Evolutionary conservation across 495 filamentous ascomycete species (phyloP), one percentile per base, ranked within the genome.

Genomic region (Neurospora sp.): DNA sequence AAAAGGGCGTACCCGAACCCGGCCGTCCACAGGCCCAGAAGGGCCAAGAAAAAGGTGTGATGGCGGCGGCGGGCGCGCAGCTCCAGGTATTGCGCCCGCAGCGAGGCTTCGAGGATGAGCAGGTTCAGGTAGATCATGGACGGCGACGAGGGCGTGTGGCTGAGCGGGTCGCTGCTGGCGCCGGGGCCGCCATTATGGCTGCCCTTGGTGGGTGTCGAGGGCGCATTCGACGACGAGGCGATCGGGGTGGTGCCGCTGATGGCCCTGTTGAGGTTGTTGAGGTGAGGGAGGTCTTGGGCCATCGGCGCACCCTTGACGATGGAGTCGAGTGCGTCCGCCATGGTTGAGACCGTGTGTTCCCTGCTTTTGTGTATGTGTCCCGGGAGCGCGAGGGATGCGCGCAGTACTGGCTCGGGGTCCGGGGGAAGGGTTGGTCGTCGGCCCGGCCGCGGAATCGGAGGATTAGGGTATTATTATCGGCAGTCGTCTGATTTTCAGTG

Each of bases 101-200:
- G 86, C 16, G 93, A 97, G 69, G 94, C 93, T 81, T 99, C 96
- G 79, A 99, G 91, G 76, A 99, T 95, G 70, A 99, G 86, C 44
- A 99, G 91, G 80, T 99, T 99, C 76, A 98, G 88, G 84, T 98
- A 99, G 77, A 98, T 97, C 83, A 98, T 96, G n/a, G 93, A 93
- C 68, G 79, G 95, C 39, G 94, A 93, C 73, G 92, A 95, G 12
- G 96, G 95, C 39, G 96, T 88, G 48, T 90, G 88, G 71, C 90
- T 90, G 68, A 94, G 85, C 45, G 94, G 94, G 80, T 97, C 92
- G 76, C 83, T 78, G 81, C 87, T 73, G 53, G 53, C 53, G 12
- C 3, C 20, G 6, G 53, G 22, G 12, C 3, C 20, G 53, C 53
- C 53, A 35, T 35, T 61, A 6, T 61, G 53, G 53, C 53, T 61